These are phyloP conservation scores for Paramecium primaurelia DNA, from an alignment of 73 alveolate genomes.

Conservation along the genomic window DNA sequence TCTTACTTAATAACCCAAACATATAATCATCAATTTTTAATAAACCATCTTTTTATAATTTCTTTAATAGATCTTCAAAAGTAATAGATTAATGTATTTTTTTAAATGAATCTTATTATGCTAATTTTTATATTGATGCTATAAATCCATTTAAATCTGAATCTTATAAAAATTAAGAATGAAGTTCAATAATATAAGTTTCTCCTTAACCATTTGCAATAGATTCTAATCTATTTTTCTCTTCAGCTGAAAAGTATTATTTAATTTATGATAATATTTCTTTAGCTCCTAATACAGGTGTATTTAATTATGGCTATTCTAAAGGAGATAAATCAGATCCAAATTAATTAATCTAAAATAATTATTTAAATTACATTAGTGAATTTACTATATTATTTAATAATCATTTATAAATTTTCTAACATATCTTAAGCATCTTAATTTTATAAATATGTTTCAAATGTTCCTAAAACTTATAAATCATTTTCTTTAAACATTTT, in stretches of 20 bases:
- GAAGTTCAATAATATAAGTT: background rate
- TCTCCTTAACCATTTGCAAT: background rate
- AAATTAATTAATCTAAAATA: background rate
- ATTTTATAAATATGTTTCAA: background rate
- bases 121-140: background rate
- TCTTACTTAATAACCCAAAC: background rate
- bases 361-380: background rate
- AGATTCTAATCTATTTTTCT: background rate
- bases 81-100: background rate
- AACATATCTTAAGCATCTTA: conserved; percentile 32
- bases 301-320: background rate
- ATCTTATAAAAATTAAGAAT: background rate
- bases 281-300: background rate
- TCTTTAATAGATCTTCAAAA: background rate
- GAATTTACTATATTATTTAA: background rate
- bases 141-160: background rate
- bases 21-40: background rate
- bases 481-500: conserved; percentile 28
- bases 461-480: conserved; percentile 2
- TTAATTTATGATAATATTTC: background rate
- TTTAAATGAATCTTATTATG: background rate
- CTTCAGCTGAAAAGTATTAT: conserved; percentile 23
- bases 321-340: background rate
- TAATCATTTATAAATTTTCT: background rate
- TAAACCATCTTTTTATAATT: background rate